Evolutionary conservation across 306 rosid species (phyloP).

Genomic region (Coriaria nepalensis): DNA sequence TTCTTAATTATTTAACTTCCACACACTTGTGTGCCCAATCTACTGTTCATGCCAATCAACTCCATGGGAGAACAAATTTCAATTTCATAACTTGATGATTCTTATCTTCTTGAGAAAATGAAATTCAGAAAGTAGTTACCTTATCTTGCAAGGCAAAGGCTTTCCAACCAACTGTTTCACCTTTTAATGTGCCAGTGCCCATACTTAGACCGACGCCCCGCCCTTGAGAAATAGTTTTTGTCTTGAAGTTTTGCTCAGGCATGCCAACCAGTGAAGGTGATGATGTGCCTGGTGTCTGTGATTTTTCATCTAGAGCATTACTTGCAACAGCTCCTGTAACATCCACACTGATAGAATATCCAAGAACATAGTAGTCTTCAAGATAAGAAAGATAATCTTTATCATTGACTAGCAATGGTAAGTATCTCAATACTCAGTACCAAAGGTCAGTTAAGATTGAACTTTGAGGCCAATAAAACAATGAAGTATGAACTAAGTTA

Average conservation of each 20-base stretch:
- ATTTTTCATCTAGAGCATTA: slow-evolving; percentile 26
- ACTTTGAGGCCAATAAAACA: not conserved
- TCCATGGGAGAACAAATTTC: not conserved
- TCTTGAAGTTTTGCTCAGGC: slow-evolving; percentile 32
- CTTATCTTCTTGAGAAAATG: slow-evolving; percentile 5
- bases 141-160: slow-evolving; percentile 93
- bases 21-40: too few species aligned
- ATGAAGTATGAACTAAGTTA: slow-evolving; percentile 3
- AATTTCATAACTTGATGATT: not conserved
- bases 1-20: too few species aligned
- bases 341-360: slow-evolving; percentile 34
- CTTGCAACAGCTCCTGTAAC: slow-evolving; percentile 20
- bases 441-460: too few species aligned
- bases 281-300: slow-evolving; percentile 26
- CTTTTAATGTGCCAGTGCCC: slow-evolving; percentile 27
- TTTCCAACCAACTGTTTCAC: slow-evolving; percentile 55
- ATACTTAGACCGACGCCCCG: slow-evolving; percentile 27
- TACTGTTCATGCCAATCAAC: too few species aligned
- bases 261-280: slow-evolving; percentile 29
- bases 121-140: slow-evolving; percentile 34
- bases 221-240: slow-evolving; percentile 19
- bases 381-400: slow-evolving; percentile 6
- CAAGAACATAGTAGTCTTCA: not conserved
- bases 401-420: not conserved
- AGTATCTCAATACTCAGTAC: too few species aligned